These are phyloP conservation scores for Areca catechu DNA, from an alignment of 176 grass and related monocot species.

Conservation along the genomic window DNA sequence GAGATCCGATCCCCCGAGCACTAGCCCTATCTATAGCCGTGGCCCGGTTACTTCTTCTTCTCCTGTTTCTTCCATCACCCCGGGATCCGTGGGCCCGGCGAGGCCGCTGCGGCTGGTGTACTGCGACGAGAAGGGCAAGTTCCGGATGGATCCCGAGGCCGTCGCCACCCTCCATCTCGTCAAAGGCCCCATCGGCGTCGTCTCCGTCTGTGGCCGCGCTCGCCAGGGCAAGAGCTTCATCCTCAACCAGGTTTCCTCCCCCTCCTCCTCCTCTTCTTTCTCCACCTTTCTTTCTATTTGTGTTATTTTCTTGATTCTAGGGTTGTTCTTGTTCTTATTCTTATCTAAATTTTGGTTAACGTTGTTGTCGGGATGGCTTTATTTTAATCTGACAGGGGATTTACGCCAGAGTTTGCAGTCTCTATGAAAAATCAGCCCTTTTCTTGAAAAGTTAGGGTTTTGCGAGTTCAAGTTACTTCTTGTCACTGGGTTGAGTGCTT, in stretches of 20 bases:
- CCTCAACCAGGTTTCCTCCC: conserved; percentile 44
- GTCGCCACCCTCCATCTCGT: conserved; percentile 54
- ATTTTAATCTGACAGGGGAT: too few relatives aligned
- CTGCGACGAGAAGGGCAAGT: conserved; percentile 55
- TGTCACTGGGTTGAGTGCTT: too few relatives aligned
- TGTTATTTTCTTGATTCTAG: neutral
- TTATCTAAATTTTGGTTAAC: neutral
- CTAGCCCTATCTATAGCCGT: neutral
- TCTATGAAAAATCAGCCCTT: too few relatives aligned
- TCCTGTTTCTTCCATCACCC: conserved; percentile 11
- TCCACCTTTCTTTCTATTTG: neutral
- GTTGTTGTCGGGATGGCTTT: too few relatives aligned
- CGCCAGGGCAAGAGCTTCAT: conserved; percentile 86
- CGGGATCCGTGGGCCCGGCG: conserved; percentile 18
- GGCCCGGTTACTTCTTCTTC: neutral
- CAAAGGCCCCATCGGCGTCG: conserved; percentile 61
- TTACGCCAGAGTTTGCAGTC: too few relatives aligned
- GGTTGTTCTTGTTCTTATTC: neutral
- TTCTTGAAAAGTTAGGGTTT: too few relatives aligned
- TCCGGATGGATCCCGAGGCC: conserved; percentile 71
- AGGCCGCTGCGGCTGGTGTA: conserved; percentile 60
- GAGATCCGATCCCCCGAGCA: conserved; percentile 7
- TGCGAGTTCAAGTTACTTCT: too few relatives aligned
- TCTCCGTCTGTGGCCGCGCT: conserved; percentile 66
- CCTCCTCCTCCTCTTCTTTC: neutral